A percentile compares a stretch with the other conserved stretches of the same genome.
Conservation (phyloP, 1,139 yeast species). For the Tardiomyces blankii region DNA sequence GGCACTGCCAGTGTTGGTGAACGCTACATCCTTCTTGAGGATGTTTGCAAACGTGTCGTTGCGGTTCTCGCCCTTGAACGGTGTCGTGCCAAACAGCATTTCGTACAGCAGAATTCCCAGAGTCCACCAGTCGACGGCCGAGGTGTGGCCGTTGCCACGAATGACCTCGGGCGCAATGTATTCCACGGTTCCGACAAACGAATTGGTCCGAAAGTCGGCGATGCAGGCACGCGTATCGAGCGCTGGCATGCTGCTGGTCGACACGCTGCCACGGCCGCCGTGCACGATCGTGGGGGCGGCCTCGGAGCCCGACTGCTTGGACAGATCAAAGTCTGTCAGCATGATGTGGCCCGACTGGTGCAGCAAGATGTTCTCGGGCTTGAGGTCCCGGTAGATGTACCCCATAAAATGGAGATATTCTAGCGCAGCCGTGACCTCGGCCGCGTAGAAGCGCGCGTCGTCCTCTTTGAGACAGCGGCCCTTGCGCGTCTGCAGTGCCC, state of each 20-base stretch:
- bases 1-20: slow-evolving; percentile 34
- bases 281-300: slow-evolving; percentile 35
- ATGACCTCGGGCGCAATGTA: slow-evolving; percentile 98
- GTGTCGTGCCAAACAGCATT: slow-evolving; percentile 92
- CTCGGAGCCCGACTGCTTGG: slow-evolving; percentile 71
- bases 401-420: slow-evolving; percentile 96
- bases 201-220: slow-evolving; percentile 91
- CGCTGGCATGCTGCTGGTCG: slow-evolving; percentile 26
- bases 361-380: slow-evolving; percentile 86
- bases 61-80: slow-evolving; percentile 84
- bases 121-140: slow-evolving; percentile 99
- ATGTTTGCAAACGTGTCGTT: slow-evolving; percentile 84
- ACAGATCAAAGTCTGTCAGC: slow-evolving; percentile 92
- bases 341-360: slow-evolving; percentile 97
- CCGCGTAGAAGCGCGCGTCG: slow-evolving; percentile 90
- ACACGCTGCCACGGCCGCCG: slow-evolving; percentile 20
- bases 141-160: slow-evolving; percentile 92
- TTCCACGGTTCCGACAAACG: slow-evolving; percentile 97
- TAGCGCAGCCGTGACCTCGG: slow-evolving; percentile 94
- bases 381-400: slow-evolving; percentile 85
- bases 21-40: slow-evolving; percentile 70
- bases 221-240: slow-evolving; percentile 90
- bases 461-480: slow-evolving; percentile 76
- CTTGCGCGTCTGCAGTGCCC: slow-evolving; percentile 88
- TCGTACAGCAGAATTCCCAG: slow-evolving; percentile 84